Base-by-base conservation (phyloP, 1,139 yeast genomes). In the Zygoascus sp. region DNA sequence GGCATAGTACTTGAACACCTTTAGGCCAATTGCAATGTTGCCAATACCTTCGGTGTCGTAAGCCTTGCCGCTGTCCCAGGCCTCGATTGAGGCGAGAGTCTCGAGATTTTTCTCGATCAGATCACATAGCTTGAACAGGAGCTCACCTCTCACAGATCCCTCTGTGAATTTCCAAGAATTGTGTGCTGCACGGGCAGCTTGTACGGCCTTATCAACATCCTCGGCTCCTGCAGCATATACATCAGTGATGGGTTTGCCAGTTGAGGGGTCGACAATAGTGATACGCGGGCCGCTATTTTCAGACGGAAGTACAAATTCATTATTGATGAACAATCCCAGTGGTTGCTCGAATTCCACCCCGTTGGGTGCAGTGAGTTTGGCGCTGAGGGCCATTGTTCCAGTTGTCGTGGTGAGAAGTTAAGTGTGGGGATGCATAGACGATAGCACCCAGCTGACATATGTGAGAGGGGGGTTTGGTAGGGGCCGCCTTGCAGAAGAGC, bases 41-140 rank as follows among this genome's bases (percentile, higher is more conserved):
- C 39, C 39, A 35, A 35, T 5, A 2, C 39, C 39, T 64, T 87
- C 96, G 25, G 39, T 35, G 41, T 90, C 94, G 21, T 71, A 61
- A 5, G 94, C 82, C 65, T 87, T 87, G 50, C 96, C 96, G 63
- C 87, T 87, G 65, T 88, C 96, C 68, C 83, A 73, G 7, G 87
- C 77, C 9, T 84, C 71, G 47, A 88, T 64, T 53, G 69, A 77
- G 17, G 90, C 95, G 53, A 87, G 73, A 62, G 85, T 95, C 8
- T 80, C 82, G 46, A 70, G 69, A 62, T 87, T 79, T 50, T 79
- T 82, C 28, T 76, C 65, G 75, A 85, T 79, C 46, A 83, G 69
- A 28, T 74, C 67, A 64, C 76, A 77, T 68, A 87, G 66, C 41
- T 76, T 80, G 56, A 83, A 72, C 55, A 87, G 73, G 76, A 83